These are phyloP conservation scores for Rickenella mellea DNA, from an alignment of 768 basidiomycete genomes.

Conservation along the genomic window DNA sequence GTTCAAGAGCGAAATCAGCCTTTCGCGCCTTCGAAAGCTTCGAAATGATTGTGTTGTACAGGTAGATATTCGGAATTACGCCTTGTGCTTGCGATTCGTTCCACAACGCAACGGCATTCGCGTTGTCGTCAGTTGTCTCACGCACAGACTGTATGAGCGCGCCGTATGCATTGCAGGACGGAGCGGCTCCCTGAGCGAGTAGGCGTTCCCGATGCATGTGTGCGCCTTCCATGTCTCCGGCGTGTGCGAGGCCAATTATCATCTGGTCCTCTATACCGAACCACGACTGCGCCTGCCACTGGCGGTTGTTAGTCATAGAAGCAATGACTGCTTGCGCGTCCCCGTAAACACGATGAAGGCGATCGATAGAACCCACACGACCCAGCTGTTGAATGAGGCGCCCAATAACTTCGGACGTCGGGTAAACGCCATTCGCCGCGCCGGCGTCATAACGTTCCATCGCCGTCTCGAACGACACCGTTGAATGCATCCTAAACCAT, in stretches of 20 bases:
- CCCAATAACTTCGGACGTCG: constrained; percentile 42
- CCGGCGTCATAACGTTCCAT: constrained; percentile 41
- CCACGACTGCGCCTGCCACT: constrained; percentile 55
- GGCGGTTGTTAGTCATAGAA: constrained; percentile 31
- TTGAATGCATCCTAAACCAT: constrained; percentile 18
- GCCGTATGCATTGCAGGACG: constrained; percentile 86
- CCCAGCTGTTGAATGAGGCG: constrained; percentile 63
- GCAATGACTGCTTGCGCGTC: constrained; percentile 55
- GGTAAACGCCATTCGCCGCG: constrained; percentile 34
- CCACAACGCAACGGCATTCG: constrained; percentile 78
- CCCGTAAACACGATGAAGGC: constrained; percentile 57
- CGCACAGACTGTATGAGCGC: constrained; percentile 79
- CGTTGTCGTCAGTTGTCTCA: constrained; percentile 93
- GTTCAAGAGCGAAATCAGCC: constrained; percentile 76
- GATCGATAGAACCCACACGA: constrained; percentile 46
- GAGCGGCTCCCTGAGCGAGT: constrained; percentile 64
- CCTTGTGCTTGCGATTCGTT: constrained; percentile 62
- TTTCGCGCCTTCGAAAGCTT: constrained; percentile 92
- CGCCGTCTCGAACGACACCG: constrained; percentile 26
- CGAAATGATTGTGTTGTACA: constrained; percentile 97
- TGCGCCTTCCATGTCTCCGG: constrained; percentile 70
- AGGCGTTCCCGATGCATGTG: constrained; percentile 75
- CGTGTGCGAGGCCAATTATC: constrained; percentile 78
- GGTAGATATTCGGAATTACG: constrained; percentile 72
- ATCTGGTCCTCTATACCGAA: constrained; percentile 77